Evolutionary conservation across 768 basidiomycete genomes (phyloP).

Genomic region (Mycena kentingensis): DNA sequence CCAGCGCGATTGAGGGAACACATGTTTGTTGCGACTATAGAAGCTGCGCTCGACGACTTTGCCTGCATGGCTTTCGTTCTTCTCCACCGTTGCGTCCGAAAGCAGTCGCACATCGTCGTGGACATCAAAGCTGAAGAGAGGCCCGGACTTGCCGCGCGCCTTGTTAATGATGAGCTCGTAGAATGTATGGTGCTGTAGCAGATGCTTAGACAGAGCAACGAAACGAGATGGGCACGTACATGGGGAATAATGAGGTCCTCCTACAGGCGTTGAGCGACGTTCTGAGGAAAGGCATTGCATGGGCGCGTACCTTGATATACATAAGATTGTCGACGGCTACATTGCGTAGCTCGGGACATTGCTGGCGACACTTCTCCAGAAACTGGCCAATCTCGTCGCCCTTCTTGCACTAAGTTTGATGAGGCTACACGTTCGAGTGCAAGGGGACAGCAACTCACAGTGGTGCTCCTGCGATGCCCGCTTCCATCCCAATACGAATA

Average conservation of each 20-base stretch:
- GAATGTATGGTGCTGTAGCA: slow-evolving; percentile 89
- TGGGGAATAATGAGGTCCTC: slow-evolving; percentile 98
- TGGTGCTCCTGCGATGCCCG: slow-evolving; percentile 91
- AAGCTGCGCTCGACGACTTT: slow-evolving; percentile 97
- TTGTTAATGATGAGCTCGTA: slow-evolving; percentile 99
- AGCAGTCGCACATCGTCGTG: slow-evolving; percentile 96
- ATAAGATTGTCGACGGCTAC: slow-evolving; percentile 95
- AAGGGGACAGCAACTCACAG: slow-evolving; percentile 52
- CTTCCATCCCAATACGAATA: slow-evolving; percentile 99
- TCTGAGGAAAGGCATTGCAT: neutral
- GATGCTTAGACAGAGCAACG: slow-evolving; percentile 2
- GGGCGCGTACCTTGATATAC: slow-evolving; percentile 84
- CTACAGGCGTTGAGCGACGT: slow-evolving; percentile 39
- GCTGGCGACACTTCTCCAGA: slow-evolving; percentile 89
- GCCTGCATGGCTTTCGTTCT: slow-evolving; percentile 98
- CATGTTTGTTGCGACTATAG: slow-evolving; percentile 96
- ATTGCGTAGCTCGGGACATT: slow-evolving; percentile 89
- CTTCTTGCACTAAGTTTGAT: slow-evolving; percentile 81
- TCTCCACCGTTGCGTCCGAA: slow-evolving; percentile 93
- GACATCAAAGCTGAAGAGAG: slow-evolving; percentile 97
- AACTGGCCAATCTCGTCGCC: slow-evolving; percentile 87
- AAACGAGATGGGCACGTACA: slow-evolving; percentile 45
- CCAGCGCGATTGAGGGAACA: slow-evolving; percentile 96
- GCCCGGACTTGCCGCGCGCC: slow-evolving; percentile 96
- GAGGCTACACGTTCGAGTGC: neutral